Conservation (phyloP, 495 filamentous ascomycete genomes). For the Hypomontagnella submonticulosa region DNA sequence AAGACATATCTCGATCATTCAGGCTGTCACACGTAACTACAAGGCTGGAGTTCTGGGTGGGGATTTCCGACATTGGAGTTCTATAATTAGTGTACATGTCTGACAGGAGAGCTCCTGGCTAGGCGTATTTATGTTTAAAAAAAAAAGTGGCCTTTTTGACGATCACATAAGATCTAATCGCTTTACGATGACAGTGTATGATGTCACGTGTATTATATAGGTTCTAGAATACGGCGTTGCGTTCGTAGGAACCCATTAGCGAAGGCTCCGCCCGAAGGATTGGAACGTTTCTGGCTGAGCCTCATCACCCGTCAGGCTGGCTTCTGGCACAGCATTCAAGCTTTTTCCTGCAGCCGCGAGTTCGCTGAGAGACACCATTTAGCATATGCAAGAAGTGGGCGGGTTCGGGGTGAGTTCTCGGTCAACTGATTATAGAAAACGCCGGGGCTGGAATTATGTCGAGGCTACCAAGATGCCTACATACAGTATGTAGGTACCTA, state of each 20-base stretch:
- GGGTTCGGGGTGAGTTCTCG: too few species aligned
- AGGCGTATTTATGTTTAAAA: slow-evolving; percentile 3
- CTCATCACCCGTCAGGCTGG: neutral
- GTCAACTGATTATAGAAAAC: too few species aligned
- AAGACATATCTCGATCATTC: neutral
- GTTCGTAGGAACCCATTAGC: slow-evolving; percentile 4
- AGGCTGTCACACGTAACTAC: neutral
- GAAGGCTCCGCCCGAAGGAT: slow-evolving; percentile 6
- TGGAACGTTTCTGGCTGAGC: neutral
- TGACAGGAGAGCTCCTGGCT: neutral
- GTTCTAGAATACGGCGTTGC: neutral
- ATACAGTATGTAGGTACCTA: too few species aligned
- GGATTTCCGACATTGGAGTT: slow-evolving; percentile 6
- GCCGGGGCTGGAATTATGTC: too few species aligned
- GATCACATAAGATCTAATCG: slow-evolving; percentile 20
- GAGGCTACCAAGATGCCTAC: too few species aligned
- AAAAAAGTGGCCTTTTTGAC: neutral
- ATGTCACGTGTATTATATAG: neutral
- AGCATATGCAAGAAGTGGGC: neutral
- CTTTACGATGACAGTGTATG: neutral
- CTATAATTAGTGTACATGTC: slow-evolving; percentile 33
- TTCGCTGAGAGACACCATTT: neutral
- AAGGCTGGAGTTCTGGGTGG: slow-evolving; percentile 17
- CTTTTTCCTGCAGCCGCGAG: neutral
- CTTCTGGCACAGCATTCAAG: slow-evolving; percentile 1